Conservation (phyloP, 1,284 basidiomycete genomes). For the Pisolithus thermaeus region DNA sequence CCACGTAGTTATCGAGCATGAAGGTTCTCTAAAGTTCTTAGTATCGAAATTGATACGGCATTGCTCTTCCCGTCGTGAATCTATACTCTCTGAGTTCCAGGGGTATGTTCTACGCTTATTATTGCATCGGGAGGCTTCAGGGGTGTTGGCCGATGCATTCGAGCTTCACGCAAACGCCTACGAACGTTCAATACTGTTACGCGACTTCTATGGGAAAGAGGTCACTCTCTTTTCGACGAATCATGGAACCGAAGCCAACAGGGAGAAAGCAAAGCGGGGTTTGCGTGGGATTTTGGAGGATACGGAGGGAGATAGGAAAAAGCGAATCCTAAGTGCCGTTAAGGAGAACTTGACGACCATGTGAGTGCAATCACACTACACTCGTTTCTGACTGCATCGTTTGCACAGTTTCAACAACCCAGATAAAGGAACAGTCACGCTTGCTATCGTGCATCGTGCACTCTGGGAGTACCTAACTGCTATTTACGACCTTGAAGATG, state of each 20-base stretch:
- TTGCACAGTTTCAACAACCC: constrained; percentile 74
- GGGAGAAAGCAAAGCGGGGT: constrained; percentile 58
- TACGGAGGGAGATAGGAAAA: constrained; percentile 56
- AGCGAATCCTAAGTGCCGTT: constrained; percentile 59
- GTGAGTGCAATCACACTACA: constrained; percentile 38
- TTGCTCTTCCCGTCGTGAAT: constrained; percentile 63
- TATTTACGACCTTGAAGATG: constrained; percentile 46
- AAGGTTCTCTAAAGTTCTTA: constrained; percentile 53
- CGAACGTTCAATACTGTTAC: constrained; percentile 71
- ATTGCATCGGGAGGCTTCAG: constrained; percentile 76
- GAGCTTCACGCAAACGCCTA: constrained; percentile 81
- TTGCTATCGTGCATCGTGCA: constrained; percentile 80
- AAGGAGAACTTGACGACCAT: constrained; percentile 74
- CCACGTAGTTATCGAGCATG: background rate
- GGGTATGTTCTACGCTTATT: constrained; percentile 68
- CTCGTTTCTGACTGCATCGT: constrained; percentile 1
- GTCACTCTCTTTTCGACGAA: constrained; percentile 63
- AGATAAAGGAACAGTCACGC: constrained; percentile 81
- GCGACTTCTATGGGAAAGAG: constrained; percentile 88
- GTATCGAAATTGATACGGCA: constrained; percentile 79
- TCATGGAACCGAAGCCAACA: constrained; percentile 50
- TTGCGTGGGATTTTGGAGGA: constrained; percentile 62
- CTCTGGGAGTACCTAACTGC: constrained; percentile 72
- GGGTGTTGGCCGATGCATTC: constrained; percentile 80
- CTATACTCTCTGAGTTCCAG: constrained; percentile 75